Evolutionary conservation across 176 grass and related monocot species (phyloP).

Genomic region (Rhipidocladum racemiflorum): DNA sequence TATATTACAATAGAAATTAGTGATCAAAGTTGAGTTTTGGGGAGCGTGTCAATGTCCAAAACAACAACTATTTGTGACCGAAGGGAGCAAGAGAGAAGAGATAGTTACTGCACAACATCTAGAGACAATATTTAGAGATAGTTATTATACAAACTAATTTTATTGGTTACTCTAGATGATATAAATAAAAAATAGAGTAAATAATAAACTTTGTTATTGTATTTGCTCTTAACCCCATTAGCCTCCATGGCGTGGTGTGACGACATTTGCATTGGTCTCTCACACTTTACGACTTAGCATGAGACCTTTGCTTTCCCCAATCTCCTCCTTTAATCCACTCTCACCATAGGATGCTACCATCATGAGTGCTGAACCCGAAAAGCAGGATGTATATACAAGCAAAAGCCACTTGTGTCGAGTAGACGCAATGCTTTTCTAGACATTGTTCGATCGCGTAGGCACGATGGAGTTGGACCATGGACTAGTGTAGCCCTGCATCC

Average conservation of each 20-base stretch:
- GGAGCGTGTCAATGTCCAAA: too few species aligned
- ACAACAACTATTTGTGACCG: too few species aligned
- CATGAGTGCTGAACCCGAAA: constrained; percentile 44
- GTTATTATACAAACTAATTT: too few species aligned
- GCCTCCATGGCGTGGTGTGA: background rate
- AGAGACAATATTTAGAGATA: too few species aligned
- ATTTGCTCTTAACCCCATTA: background rate
- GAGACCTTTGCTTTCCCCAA: constrained; percentile 35
- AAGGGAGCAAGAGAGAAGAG: too few species aligned
- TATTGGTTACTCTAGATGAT: too few species aligned
- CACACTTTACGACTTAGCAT: constrained; percentile 41
- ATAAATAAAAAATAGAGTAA: too few species aligned
- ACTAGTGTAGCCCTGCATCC: constrained; percentile 14
- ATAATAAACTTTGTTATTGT: too few species aligned
- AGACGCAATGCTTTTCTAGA: constrained; percentile 34
- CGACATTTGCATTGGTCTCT: constrained; percentile 26
- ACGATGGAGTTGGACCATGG: constrained; percentile 40
- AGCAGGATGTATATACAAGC: constrained; percentile 34
- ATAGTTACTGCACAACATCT: too few species aligned
- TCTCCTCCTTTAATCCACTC: constrained; percentile 40
- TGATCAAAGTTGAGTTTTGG: too few species aligned
- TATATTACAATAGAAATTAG: too few species aligned
- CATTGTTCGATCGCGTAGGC: constrained; percentile 20
- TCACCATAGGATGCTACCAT: constrained; percentile 30
- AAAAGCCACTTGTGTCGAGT: constrained; percentile 40